phyloP scores from a whole-genome alignment of 352 stramenopile species.

The Phytophthora constricta region DNA sequence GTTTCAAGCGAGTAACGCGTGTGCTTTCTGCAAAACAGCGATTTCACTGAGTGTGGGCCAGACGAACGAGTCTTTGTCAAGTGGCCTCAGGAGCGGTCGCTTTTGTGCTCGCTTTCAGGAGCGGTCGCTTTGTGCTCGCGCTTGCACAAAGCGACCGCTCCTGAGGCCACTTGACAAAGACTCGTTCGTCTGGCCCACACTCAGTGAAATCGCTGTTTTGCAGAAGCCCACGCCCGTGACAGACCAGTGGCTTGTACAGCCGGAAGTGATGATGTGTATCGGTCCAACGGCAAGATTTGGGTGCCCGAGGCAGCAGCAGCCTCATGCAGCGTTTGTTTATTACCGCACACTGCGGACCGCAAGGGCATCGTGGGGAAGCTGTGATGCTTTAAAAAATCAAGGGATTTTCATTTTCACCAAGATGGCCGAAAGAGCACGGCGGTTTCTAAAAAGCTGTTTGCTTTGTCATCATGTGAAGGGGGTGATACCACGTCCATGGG shows the following conservation, averaged over 20 bases:
- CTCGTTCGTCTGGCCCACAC: slow-evolving; percentile 4
- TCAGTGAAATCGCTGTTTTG: slow-evolving; percentile 7
- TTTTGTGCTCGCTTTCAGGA: too few species aligned
- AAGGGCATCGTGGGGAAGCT: neutral
- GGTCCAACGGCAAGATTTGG: slow-evolving; percentile 1
- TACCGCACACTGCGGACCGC: neutral
- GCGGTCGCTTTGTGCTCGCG: too few species aligned
- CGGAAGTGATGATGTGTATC: neutral
- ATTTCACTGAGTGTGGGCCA: slow-evolving; percentile 11
- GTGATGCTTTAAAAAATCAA: slow-evolving; percentile 3
- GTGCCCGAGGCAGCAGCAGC: neutral
- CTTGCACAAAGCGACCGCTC: neutral
- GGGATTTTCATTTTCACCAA: neutral
- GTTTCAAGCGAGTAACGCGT: neutral
- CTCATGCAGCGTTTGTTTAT: slow-evolving; percentile 3
- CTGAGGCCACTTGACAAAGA: slow-evolving; percentile 14
- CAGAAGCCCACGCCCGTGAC: neutral
- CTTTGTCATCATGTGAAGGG: slow-evolving; percentile 12
- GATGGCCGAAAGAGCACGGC: neutral
- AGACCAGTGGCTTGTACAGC: too few species aligned
- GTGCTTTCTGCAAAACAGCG: slow-evolving; percentile 4
- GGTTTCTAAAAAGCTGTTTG: neutral
- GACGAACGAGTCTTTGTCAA: slow-evolving; percentile 12
- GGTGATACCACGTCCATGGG: slow-evolving; percentile 3
- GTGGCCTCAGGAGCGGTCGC: neutral